Conservation (phyloP, 2,329 filamentous ascomycete species). For the Ophiostoma perfectum region DNA sequence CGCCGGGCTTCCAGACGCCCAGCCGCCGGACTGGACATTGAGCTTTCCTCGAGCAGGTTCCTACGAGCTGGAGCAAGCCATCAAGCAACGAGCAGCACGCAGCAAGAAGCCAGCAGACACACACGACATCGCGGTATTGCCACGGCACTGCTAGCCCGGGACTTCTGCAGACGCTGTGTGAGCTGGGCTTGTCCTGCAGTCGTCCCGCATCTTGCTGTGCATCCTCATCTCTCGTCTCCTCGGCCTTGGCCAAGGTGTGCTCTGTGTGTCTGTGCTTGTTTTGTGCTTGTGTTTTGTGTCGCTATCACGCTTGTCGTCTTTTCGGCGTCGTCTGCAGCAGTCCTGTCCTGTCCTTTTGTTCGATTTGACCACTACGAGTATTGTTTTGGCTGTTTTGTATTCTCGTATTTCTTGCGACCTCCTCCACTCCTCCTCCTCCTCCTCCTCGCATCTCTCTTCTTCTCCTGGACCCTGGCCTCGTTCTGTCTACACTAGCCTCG, state of each 20-base stretch:
- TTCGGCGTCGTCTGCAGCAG: background rate
- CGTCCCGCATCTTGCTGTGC: background rate
- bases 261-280: background rate
- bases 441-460: background rate
- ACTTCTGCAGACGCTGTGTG: conserved; percentile 5
- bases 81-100: no score
- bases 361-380: background rate
- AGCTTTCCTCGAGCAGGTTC: no score
- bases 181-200: background rate
- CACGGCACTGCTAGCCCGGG: conserved; percentile 3
- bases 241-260: background rate
- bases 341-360: conserved; percentile 2
- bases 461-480: conserved; percentile 1
- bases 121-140: conserved; percentile 1
- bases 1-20: no score
- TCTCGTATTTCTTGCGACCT: background rate
- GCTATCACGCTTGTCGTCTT: background rate
- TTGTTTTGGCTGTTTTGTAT: background rate
- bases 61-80: no score
- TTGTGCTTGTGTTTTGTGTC: background rate
- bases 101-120: background rate
- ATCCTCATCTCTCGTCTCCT: background rate
- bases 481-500: background rate
- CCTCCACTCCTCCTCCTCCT: background rate
- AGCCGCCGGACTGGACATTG: no score